Base-by-base conservation (phyloP, 2,329 filamentous ascomycete species). In the Helotiales sp. region DNA sequence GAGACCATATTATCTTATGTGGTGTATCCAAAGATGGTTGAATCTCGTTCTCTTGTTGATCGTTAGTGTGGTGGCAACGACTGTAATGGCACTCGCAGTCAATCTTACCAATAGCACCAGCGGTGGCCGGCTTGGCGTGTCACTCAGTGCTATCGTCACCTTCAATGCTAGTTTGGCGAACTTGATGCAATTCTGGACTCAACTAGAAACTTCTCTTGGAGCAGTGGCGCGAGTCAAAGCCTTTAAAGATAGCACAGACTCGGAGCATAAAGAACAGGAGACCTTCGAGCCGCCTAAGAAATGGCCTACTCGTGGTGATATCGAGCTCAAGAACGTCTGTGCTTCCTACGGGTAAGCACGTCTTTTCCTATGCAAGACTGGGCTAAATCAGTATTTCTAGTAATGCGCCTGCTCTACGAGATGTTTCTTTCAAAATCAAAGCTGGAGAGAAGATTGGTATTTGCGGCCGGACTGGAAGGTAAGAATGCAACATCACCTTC, bases 11-110 rank as follows among this genome's bases (percentile, higher is more conserved):
- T 87, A 87, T 63, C 73, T 85, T 0, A 73, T 86, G 5, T 80
- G 76, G 55, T 77, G 78, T 36, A 76, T 84, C 3, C 84, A 87
- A 65, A 75, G 80, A 33, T 86, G 83, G 83, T 74, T 86, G 0
- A 74, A 68, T 0, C 72, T 86, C 0, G 75, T 77, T 0, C 85
- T 96, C 58, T 81, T 79, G 38, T 24, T 69, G 5, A 25, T 67
- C 12, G 58, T 65, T 5, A 55, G 58, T 12, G 59, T 40, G 0
- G 47, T 65, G n/a, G 72, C 72, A 1, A 59, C 64, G 9, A 38
- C 59, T 22, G 48, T 69, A 1, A 55, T 66, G 19, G 51, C 52
- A 10, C 48, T 68, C 13, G 67, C 63, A 6, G 55, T 54, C 5
- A 56, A 44, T 19, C 47, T 68, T 3, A 29, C 48, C 1, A 17